phyloP scores from a whole-genome alignment of 805 yeast genomes.

The Wickerhamomyces ciferrii region DNA sequence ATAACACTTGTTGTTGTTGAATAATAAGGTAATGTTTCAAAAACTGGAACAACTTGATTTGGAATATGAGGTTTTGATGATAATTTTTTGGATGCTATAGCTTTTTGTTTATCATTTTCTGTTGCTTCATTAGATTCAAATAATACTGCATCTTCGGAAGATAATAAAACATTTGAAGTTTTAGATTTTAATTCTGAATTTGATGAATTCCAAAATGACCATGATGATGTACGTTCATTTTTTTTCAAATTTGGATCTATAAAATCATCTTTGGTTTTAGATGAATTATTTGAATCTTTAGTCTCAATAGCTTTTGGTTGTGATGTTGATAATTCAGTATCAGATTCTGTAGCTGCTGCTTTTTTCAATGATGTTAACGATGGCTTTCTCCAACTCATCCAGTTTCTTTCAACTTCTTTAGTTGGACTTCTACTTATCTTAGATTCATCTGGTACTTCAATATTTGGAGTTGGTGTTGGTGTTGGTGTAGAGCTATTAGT shows the following conservation, averaged over 20 bases:
- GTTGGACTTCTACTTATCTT: background rate
- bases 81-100: background rate
- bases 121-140: conserved; percentile 12
- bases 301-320: conserved; percentile 6
- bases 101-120: background rate
- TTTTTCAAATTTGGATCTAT: background rate
- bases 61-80: conserved; percentile 4
- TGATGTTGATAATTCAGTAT: background rate
- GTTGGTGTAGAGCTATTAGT: background rate
- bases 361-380: conserved; percentile 16
- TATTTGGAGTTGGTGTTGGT: background rate
- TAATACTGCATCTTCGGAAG: conserved; percentile 20
- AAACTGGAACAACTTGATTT: conserved; percentile 21
- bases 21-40: conserved; percentile 19
- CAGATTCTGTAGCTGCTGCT: conserved; percentile 7
- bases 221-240: conserved; percentile 7
- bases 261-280: background rate
- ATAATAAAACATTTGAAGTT: conserved; percentile 11
- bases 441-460: background rate
- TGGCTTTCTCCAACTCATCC: conserved; percentile 21
- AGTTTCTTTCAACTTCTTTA: conserved; percentile 1
- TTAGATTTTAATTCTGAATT: conserved; percentile 5
- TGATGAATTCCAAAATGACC: conserved; percentile 21
- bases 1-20: conserved; percentile 11
- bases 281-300: background rate